Base-by-base conservation (phyloP, 2,329 filamentous ascomycete species). In the Monilinia fructicola region DNA sequence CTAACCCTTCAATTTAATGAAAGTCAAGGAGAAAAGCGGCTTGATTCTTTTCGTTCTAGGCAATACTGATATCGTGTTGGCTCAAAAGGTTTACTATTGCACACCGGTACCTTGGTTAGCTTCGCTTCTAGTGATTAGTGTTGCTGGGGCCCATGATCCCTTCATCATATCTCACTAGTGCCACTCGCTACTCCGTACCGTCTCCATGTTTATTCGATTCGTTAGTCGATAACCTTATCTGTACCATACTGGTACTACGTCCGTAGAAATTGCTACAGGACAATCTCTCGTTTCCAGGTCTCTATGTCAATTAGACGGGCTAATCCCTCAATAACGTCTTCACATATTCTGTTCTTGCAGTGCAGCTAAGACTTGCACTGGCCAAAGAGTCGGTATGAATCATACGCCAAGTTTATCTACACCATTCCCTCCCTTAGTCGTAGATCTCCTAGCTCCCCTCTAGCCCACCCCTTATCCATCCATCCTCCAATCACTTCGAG, bases 151-250 rank as follows among this genome's bases (percentile, higher is more conserved):
- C 38, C 40, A 44, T 58, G 21, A 55, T 60, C 56, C 42, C 28
- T 60, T 35, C 56, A 60, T 60, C 56, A 4, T 28, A 60, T 60
- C 56, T 59, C 11, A 26, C 21, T 48, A 59, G 56, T 48, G 28
- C 26, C 21, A 35, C 18, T 46, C 56, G 21, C 12, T n/a, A 59
- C 21, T 28, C 7, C 4, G 18, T 35, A 12, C 28, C 44, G 56
- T 50, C 56, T 50, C 56, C 28, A 60, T 60, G 56, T 42, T 42
- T 48, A 18, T 42, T 42, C 40, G 14, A 23, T 50, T 60, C 28
- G 56, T 60, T 35, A 38, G 28, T 50, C 28, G 44, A 60, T 60
- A 60, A 23, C 42, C 56, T 48, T 46, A 48, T 44, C 12, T 5
- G 48, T 50, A n/a, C 7, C 14, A 16, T 12, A 9, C 31, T 18